Evolutionary conservation across 768 basidiomycete genomes (phyloP).

Genomic region (Boletus sp.): DNA sequence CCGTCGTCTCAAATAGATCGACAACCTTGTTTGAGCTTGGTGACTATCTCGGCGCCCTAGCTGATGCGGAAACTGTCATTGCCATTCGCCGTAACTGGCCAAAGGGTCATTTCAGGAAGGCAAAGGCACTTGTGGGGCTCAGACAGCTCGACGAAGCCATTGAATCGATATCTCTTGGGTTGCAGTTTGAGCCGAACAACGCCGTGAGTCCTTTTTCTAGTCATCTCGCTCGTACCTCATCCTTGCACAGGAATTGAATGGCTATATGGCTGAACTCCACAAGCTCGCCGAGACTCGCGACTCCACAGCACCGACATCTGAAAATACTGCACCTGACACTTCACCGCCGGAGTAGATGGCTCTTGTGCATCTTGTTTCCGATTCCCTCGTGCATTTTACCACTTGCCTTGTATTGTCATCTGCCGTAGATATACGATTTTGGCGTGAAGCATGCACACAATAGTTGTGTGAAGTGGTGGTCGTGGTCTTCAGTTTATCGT

Average conservation of each 20-base stretch:
- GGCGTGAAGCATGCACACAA: neutral
- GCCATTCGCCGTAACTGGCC: conserved; percentile 82
- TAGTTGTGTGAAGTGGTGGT: neutral
- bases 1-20: conserved; percentile 87
- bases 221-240: conserved; percentile 4
- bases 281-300: conserved; percentile 20
- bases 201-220: conserved; percentile 35
- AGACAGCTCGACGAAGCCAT: conserved; percentile 67
- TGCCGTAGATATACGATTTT: conserved; percentile 1
- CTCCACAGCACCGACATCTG: neutral
- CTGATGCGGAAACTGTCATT: conserved; percentile 91
- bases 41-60: conserved; percentile 73
- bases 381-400: neutral
- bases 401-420: conserved; percentile 4
- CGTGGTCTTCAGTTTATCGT: neutral
- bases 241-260: conserved; percentile 27
- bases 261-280: conserved; percentile 30
- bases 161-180: conserved; percentile 76
- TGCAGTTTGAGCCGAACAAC: conserved; percentile 79
- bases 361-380: neutral
- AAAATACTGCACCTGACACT: neutral
- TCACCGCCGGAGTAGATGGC: conserved; percentile 12
- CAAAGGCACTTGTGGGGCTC: conserved; percentile 81
- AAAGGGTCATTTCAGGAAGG: conserved; percentile 94
- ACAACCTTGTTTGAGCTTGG: conserved; percentile 77